Percentiles rank a stretch among this genome's conserved stretches.
phyloP scores from a whole-genome alignment of 768 basidiomycete species.

The Tephrocybe sp. region DNA sequence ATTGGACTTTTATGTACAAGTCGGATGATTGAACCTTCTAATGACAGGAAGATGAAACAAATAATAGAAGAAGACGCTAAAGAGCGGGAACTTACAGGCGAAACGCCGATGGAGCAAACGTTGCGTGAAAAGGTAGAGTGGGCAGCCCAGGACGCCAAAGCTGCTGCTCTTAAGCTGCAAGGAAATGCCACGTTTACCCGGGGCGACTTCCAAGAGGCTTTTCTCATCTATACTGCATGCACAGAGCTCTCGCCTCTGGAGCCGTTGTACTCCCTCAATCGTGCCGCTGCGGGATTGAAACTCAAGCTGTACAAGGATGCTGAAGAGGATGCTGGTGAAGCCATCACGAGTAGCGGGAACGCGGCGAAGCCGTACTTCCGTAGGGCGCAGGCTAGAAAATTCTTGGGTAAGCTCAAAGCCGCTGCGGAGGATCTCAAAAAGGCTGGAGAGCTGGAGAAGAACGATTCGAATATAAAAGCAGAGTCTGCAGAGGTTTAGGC shows the following conservation, averaged over 20 bases:
- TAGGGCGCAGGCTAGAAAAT: not conserved
- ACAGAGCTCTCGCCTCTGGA: not conserved
- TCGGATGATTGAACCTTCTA: too few species aligned
- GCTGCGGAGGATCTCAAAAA: not conserved
- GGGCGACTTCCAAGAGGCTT: conserved; percentile 1
- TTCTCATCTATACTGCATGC: not conserved
- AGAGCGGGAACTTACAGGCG: conserved; percentile 2
- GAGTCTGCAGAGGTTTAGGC: not conserved
- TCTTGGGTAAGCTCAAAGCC: not conserved
- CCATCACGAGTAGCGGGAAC: not conserved
- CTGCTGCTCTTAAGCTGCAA: not conserved
- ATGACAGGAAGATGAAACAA: not conserved
- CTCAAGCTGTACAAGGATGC: not conserved
- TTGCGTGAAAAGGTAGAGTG: conserved; percentile 1
- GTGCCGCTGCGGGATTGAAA: conserved; percentile 1
- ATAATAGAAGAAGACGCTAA: not conserved
- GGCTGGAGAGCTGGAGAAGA: not conserved
- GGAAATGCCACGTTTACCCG: not conserved
- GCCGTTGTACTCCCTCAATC: not conserved
- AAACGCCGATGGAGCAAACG: not conserved
- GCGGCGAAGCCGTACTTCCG: conserved; percentile 2
- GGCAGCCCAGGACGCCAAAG: not conserved
- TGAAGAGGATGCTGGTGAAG: not conserved
- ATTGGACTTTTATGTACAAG: too few species aligned
- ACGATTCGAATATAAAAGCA: not conserved